A percentile compares a stretch with the other conserved stretches of the same genome.
Evolutionary conservation across 805 yeast genomes (phyloP).

Genomic region (Nakazawaea populi): DNA sequence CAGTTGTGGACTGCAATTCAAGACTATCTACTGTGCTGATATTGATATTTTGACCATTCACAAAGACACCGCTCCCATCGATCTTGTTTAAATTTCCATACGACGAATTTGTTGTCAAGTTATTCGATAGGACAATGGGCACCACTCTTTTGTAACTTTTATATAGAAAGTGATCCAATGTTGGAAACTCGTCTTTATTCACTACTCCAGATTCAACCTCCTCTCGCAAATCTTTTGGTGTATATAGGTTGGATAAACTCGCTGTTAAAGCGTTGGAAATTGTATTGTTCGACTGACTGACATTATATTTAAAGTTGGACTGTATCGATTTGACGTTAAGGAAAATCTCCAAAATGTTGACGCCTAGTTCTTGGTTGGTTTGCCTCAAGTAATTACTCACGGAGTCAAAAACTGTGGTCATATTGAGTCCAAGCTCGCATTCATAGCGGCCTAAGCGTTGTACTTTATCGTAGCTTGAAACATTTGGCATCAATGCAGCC

Average conservation of each 20-base stretch:
- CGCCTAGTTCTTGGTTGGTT: conserved; percentile 42
- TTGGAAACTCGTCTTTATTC: conserved; percentile 26
- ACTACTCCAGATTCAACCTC: conserved; percentile 18
- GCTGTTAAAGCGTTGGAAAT: conserved; percentile 15
- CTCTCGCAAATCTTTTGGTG: conserved; percentile 18
- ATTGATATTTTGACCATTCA: conserved; percentile 6
- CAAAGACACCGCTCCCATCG: neutral
- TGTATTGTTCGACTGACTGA: conserved; percentile 16
- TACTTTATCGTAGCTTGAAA: conserved; percentile 2
- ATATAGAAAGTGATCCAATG: conserved; percentile 28
- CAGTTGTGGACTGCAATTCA: too few species aligned
- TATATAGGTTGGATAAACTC: conserved; percentile 19
- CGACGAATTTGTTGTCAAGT: conserved; percentile 22
- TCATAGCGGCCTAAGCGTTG: conserved; percentile 9
- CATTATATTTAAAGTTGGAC: conserved; percentile 7
- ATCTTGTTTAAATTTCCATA: conserved; percentile 18
- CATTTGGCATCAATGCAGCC: conserved; percentile 29
- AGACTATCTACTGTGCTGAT: neutral
- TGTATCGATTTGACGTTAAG: conserved; percentile 27
- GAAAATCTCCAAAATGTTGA: conserved; percentile 35
- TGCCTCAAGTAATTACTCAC: conserved; percentile 28
- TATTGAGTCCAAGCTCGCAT: conserved; percentile 20
- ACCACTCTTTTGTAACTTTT: conserved; percentile 27
- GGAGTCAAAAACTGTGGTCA: conserved; percentile 20
- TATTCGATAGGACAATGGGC: conserved; percentile 26